phyloP scores from a whole-genome alignment of 2,329 filamentous ascomycete species.

The Myriangium duriaei region DNA sequence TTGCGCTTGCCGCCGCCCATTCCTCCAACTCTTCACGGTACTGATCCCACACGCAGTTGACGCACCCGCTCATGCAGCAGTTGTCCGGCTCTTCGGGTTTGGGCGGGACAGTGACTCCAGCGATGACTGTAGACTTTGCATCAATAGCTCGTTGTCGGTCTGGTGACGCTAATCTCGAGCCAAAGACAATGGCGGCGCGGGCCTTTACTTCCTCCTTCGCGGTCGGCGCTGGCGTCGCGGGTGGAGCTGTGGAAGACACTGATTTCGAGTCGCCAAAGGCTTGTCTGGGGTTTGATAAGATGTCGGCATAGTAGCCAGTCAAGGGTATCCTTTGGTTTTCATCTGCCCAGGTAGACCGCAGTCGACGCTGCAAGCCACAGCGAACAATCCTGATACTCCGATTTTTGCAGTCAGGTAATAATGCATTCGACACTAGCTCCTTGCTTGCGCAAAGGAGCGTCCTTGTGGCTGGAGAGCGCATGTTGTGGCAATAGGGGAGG shows the following conservation, averaged over 20 bases:
- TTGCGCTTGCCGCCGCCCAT: conserved; percentile 55
- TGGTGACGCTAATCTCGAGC: conserved; percentile 63
- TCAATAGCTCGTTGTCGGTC: conserved; percentile 51
- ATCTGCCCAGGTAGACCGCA: neutral
- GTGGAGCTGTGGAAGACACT: conserved; percentile 22
- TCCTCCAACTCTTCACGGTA: conserved; percentile 88
- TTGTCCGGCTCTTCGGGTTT: conserved; percentile 85
- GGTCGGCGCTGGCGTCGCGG: conserved; percentile 30
- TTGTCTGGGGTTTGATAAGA: conserved; percentile 12
- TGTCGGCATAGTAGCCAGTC: conserved; percentile 16
- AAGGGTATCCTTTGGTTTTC: conserved; percentile 11
- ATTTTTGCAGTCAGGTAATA: neutral
- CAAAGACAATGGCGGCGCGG: conserved; percentile 63
- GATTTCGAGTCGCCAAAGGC: conserved; percentile 1
- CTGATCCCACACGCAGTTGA: conserved; percentile 92
- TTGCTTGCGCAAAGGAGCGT: neutral
- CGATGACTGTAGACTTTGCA: conserved; percentile 51
- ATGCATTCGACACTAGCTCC: neutral
- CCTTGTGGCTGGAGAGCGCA: neutral
- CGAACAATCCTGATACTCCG: neutral
- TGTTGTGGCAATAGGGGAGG: neutral
- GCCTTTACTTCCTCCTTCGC: conserved; percentile 43
- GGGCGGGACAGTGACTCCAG: conserved; percentile 72
- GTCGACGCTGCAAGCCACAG: conserved; percentile 5
- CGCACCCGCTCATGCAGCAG: conserved; percentile 98